A percentile compares a stretch with the other conserved stretches of the same genome.
Conservation (phyloP, 169 alveolate species). For the Miamiensis avidus region DNA sequence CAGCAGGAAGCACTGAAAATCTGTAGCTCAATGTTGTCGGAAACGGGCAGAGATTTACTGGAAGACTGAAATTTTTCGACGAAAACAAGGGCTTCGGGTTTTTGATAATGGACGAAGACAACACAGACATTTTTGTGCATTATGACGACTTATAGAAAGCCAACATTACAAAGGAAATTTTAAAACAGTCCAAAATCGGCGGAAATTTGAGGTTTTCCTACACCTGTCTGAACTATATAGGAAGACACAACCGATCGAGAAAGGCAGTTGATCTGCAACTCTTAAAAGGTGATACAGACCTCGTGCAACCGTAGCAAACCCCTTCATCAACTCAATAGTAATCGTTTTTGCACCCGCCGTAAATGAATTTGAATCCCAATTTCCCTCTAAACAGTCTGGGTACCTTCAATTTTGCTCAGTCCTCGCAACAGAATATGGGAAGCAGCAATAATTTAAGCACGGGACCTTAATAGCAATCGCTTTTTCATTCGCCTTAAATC, state of each 20-base stretch:
- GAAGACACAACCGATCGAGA: conserved; percentile 56
- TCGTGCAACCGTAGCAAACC: neutral
- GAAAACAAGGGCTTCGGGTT: conserved; percentile 63
- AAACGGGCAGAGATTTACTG: conserved; percentile 32
- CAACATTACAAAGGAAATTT: conserved; percentile 55
- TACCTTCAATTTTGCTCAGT: too few relatives aligned
- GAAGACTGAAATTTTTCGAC: conserved; percentile 65
- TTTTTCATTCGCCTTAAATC: too few relatives aligned
- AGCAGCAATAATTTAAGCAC: too few relatives aligned
- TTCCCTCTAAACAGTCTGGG: too few relatives aligned
- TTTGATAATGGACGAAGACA: conserved; percentile 60
- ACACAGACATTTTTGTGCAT: conserved; percentile 66
- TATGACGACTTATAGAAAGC: conserved; percentile 62
- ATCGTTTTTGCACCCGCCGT: too few relatives aligned
- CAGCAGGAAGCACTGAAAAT: neutral
- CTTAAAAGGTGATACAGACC: conserved; percentile 9
- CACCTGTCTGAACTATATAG: conserved; percentile 49
- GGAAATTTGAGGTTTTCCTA: conserved; percentile 34
- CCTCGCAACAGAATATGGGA: too few relatives aligned
- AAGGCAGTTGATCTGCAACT: conserved; percentile 64
- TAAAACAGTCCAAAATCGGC: conserved; percentile 54
- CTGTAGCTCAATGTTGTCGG: neutral
- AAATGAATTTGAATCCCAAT: too few relatives aligned
- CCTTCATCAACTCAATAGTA: too few relatives aligned
- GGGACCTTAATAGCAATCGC: too few relatives aligned